These are phyloP conservation scores for Potentilla sterilis DNA, from an alignment of 306 rosid genomes.

Conservation along the genomic window DNA sequence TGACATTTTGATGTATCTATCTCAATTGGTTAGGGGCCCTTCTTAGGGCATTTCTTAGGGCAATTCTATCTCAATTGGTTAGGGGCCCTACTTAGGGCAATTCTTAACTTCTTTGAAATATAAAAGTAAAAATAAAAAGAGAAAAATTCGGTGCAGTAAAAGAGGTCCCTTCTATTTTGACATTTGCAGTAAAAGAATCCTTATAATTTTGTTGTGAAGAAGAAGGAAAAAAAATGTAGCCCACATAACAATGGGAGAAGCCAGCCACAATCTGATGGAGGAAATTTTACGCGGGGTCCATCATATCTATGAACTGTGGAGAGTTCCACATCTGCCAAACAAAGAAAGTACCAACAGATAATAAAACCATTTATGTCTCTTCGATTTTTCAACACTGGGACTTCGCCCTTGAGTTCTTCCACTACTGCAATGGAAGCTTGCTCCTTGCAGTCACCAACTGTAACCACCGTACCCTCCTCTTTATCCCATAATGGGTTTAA, in stretches of 20 bases:
- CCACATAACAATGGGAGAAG: neutral
- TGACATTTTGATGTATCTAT: too few species aligned
- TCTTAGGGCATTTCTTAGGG: too few species aligned
- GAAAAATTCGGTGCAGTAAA: too few species aligned
- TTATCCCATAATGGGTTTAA: constrained; percentile 31
- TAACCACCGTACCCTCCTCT: constrained; percentile 55
- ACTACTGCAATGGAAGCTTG: constrained; percentile 60
- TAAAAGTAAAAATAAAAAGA: too few species aligned
- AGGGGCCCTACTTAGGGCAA: too few species aligned
- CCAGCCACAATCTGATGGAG: neutral
- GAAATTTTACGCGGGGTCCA: constrained; percentile 48
- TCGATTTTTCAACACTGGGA: constrained; percentile 13
- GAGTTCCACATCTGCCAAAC: constrained; percentile 33
- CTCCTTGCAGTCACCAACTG: constrained; percentile 46
- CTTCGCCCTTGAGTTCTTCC: constrained; percentile 1
- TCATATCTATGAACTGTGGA: constrained; percentile 61
- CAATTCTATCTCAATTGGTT: too few species aligned
- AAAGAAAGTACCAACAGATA: constrained; percentile 32
- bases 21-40: too few species aligned
- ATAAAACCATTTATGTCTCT: constrained; percentile 17
- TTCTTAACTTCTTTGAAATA: too few species aligned
- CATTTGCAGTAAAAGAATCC: too few species aligned
- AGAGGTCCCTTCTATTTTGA: too few species aligned
- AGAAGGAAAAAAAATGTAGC: neutral
- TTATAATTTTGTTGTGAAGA: too few species aligned